These are phyloP conservation scores for Kurtzmaniella natalensis DNA, from an alignment of 1,139 yeast genomes.

Conservation along the genomic window DNA sequence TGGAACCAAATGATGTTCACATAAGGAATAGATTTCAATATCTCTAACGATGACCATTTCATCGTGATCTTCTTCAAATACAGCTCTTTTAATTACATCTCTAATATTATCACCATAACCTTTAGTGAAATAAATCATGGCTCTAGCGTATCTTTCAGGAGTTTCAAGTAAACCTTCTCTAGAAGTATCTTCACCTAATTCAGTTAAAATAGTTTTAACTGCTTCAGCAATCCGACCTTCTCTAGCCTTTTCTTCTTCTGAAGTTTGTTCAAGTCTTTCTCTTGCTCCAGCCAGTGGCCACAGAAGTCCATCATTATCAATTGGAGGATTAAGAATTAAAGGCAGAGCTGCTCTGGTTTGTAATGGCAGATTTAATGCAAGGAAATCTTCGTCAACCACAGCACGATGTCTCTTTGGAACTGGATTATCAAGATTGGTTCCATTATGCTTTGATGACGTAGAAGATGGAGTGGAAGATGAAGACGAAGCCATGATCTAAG, in stretches of 20 bases:
- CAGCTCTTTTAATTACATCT: slow-evolving; percentile 91
- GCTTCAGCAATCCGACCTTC: slow-evolving; percentile 80
- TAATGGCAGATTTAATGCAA: slow-evolving; percentile 33
- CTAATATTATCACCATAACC: slow-evolving; percentile 92
- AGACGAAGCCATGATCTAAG: no score
- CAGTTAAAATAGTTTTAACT: slow-evolving; percentile 73
- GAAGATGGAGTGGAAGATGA: no score
- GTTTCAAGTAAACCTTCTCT: slow-evolving; percentile 92
- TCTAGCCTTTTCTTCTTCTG: slow-evolving; percentile 57
- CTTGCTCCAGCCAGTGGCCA: slow-evolving; percentile 96
- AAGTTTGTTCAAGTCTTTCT: slow-evolving; percentile 60
- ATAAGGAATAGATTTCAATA: slow-evolving; percentile 84
- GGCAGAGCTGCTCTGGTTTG: slow-evolving; percentile 82
- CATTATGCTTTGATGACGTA: slow-evolving; percentile 1
- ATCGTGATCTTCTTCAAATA: slow-evolving; percentile 96
- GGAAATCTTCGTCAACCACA: background rate
- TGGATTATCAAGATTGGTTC: background rate
- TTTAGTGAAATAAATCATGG: slow-evolving; percentile 91
- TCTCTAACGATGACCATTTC: slow-evolving; percentile 98
- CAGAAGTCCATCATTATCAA: slow-evolving; percentile 85
- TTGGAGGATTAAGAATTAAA: slow-evolving; percentile 76
- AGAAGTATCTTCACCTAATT: slow-evolving; percentile 85
- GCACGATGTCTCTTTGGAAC: background rate
- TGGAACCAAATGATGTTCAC: slow-evolving; percentile 98
- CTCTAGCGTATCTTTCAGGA: slow-evolving; percentile 94